These are phyloP conservation scores for Phlebopus sp. DNA, from an alignment of 1,284 basidiomycete genomes.

Conservation along the genomic window DNA sequence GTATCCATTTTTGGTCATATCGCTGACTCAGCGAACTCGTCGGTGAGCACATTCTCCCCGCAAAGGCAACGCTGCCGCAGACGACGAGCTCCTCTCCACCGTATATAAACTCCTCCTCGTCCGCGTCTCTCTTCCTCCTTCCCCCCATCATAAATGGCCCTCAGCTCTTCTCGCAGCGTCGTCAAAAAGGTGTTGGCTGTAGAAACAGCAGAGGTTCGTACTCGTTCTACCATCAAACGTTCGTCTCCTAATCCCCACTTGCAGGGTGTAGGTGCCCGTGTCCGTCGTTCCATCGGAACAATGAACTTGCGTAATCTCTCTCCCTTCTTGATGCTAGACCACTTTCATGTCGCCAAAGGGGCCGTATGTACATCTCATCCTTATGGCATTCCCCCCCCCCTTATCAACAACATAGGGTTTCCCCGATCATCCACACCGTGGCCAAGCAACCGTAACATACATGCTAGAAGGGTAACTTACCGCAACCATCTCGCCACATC, in stretches of 20 bases:
- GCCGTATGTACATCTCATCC: slow-evolving; percentile 43
- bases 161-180: slow-evolving; percentile 59
- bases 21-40: slow-evolving; percentile 5
- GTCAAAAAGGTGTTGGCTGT: slow-evolving; percentile 74
- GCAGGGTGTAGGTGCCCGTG: slow-evolving; percentile 84
- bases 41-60: slow-evolving; percentile 12
- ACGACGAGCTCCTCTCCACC: not conserved
- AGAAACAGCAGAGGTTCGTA: slow-evolving; percentile 74
- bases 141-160: not conserved
- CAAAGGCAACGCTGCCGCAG: slow-evolving; percentile 2
- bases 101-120: slow-evolving; percentile 1
- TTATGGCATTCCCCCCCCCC: not conserved
- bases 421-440: slow-evolving; percentile 87
- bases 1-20: not conserved
- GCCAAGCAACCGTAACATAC: slow-evolving; percentile 87
- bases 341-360: slow-evolving; percentile 64
- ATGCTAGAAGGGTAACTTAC: slow-evolving; percentile 73
- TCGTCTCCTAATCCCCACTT: not conserved
- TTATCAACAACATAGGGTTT: slow-evolving; percentile 48
- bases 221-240: not conserved
- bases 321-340: slow-evolving; percentile 89
- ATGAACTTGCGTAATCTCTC: slow-evolving; percentile 75
- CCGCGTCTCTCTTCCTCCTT: not conserved
- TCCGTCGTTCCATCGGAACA: slow-evolving; percentile 88
- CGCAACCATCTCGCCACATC: not conserved